Conservation (phyloP, 2,329 filamentous ascomycete genomes). For the Xylariaceae sp. region DNA sequence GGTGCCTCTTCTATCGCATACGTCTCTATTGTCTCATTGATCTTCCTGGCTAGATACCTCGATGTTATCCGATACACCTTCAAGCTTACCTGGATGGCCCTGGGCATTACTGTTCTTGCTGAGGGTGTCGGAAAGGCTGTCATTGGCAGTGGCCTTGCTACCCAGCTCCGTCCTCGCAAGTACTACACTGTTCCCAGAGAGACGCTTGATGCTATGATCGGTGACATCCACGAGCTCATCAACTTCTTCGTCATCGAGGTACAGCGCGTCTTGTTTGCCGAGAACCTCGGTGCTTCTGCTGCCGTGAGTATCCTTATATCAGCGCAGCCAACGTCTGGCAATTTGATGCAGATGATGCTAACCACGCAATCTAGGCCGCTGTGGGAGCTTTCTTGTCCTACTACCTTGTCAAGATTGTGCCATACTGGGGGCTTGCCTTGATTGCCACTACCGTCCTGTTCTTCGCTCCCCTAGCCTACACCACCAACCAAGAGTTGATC, state of each 20-base stretch:
- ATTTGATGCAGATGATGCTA: slow-evolving; percentile 14
- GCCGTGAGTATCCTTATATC: slow-evolving; percentile 51
- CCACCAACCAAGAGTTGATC: slow-evolving; percentile 70
- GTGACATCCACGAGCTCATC: slow-evolving; percentile 67
- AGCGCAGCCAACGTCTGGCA: background rate
- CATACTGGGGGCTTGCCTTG: slow-evolving; percentile 69
- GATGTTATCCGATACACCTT: slow-evolving; percentile 67
- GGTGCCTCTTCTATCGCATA: slow-evolving; percentile 69
- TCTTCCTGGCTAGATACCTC: slow-evolving; percentile 67
- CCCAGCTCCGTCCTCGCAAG: slow-evolving; percentile 66
- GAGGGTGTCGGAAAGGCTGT: slow-evolving; percentile 64
- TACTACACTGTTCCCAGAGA: slow-evolving; percentile 69
- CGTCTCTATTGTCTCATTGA: slow-evolving; percentile 57
- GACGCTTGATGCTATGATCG: slow-evolving; percentile 62
- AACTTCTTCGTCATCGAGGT: slow-evolving; percentile 74
- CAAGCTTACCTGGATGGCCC: slow-evolving; percentile 66
- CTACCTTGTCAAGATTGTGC: slow-evolving; percentile 69
- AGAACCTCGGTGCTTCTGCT: slow-evolving; percentile 64
- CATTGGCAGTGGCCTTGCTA: slow-evolving; percentile 63
- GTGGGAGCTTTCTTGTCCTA: slow-evolving; percentile 66
- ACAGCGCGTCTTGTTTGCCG: slow-evolving; percentile 69
- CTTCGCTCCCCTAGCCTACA: slow-evolving; percentile 65
- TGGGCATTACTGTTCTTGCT: slow-evolving; percentile 62
- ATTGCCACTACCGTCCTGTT: slow-evolving; percentile 63
- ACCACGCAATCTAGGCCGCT: slow-evolving; percentile 50